A percentile compares a stretch with the other conserved stretches of the same genome.
Conservation (phyloP, 345 rosid genomes). For the Turnera subulata region DNA sequence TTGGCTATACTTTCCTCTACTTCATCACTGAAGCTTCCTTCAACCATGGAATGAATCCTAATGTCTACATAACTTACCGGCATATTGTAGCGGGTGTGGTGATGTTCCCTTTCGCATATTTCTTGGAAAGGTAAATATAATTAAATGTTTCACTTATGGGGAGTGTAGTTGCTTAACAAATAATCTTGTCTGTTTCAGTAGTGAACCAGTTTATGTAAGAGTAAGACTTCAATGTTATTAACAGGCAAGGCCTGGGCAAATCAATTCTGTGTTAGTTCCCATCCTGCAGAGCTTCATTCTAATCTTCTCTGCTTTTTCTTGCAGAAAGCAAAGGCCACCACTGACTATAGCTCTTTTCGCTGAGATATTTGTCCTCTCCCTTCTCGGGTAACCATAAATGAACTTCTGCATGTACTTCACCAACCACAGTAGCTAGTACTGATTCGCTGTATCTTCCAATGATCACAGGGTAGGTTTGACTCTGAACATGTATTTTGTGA, state of each 20-base stretch:
- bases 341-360: conserved; percentile 47
- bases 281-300: not conserved
- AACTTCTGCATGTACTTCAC: not conserved
- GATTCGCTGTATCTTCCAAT: not conserved
- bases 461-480: conserved; percentile 47
- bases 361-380: conserved; percentile 60
- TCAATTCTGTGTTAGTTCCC: no score
- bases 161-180: no score
- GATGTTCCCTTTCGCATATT: conserved; percentile 55
- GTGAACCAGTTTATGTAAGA: no score
- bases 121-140: conserved; percentile 45
- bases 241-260: no score
- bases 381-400: conserved; percentile 44
- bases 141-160: not conserved
- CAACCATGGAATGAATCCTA: conserved; percentile 68
- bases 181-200: no score
- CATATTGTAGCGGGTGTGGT: conserved; percentile 42
- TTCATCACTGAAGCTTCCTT: conserved; percentile 63
- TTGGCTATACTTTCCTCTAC: conserved; percentile 51
- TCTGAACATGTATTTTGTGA: conserved; percentile 29
- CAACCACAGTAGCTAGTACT: not conserved
- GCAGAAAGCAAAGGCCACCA: conserved; percentile 62
- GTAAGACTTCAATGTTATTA: no score
- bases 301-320: conserved; percentile 5
- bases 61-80: conserved; percentile 62